A percentile compares a stretch with the other conserved stretches of the same genome.
These are phyloP conservation scores for Xylariaceae sp. DNA, from an alignment of 2,329 filamentous ascomycete genomes.

Conservation along the genomic window DNA sequence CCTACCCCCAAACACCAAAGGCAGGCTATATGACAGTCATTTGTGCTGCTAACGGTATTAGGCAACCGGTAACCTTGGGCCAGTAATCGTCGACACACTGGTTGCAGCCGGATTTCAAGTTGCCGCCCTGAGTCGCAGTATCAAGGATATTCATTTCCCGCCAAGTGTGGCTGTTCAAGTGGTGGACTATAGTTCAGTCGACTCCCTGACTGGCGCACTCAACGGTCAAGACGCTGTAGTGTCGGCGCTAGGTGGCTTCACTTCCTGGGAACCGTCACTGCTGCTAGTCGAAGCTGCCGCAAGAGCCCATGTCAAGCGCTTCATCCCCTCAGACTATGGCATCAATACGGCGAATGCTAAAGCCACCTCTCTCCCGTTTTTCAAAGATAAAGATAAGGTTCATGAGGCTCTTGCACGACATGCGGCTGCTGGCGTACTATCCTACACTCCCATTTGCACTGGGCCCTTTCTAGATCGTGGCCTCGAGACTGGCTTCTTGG, in stretches of 20 bases:
- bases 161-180: conserved; percentile 49
- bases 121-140: conserved; percentile 58
- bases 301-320: conserved; percentile 62
- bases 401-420: conserved; percentile 49
- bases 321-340: conserved; percentile 65
- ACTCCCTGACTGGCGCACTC: conserved; percentile 55
- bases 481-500: conserved; percentile 23
- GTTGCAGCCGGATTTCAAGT: conserved; percentile 52
- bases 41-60: conserved; percentile 4
- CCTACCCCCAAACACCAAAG: too few relatives aligned
- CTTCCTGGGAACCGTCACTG: conserved; percentile 48
- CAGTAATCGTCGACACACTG: conserved; percentile 45
- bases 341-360: conserved; percentile 46
- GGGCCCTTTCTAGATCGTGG: conserved; percentile 41
- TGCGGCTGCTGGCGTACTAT: conserved; percentile 40
- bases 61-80: conserved; percentile 44
- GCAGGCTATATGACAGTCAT: too few relatives aligned
- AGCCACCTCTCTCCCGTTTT: conserved; percentile 54
- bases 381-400: conserved; percentile 53
- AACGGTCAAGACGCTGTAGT: conserved; percentile 63
- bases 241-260: conserved; percentile 49
- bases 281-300: conserved; percentile 61
- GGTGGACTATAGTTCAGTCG: conserved; percentile 53
- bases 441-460: conserved; percentile 43
- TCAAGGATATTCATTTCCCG: conserved; percentile 44